Conservation (phyloP, 345 rosid genomes). For the Orychophragmus violaceus region DNA sequence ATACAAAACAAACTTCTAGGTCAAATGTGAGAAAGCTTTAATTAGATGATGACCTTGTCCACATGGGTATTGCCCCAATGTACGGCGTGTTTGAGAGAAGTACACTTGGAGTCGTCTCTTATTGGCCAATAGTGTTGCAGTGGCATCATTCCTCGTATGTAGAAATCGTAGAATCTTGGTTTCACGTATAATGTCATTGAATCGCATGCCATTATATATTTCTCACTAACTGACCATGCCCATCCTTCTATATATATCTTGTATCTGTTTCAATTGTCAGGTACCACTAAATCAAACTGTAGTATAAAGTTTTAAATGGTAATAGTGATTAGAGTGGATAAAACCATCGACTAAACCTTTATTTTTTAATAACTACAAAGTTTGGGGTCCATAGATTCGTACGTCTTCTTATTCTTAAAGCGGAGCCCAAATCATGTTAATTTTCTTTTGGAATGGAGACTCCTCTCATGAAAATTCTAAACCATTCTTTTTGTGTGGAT, state of each 20-base stretch:
- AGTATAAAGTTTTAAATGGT: too few relatives aligned
- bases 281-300: neutral
- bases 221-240: slow-evolving; percentile 78
- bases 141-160: slow-evolving; percentile 57
- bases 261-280: slow-evolving; percentile 33
- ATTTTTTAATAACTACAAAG: too few relatives aligned
- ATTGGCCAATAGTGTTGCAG: slow-evolving; percentile 72
- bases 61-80: slow-evolving; percentile 62
- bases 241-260: slow-evolving; percentile 68
- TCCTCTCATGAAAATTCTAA: too few relatives aligned
- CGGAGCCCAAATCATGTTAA: too few relatives aligned
- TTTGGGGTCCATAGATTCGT: too few relatives aligned
- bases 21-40: neutral
- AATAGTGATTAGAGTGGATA: too few relatives aligned
- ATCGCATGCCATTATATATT: slow-evolving; percentile 67
- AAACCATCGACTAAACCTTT: too few relatives aligned
- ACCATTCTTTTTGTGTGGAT: too few relatives aligned
- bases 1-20: neutral
- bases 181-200: slow-evolving; percentile 46
- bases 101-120: slow-evolving; percentile 39
- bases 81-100: slow-evolving; percentile 60
- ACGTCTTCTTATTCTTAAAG: too few relatives aligned
- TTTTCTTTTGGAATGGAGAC: too few relatives aligned
- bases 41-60: slow-evolving; percentile 17
- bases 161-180: slow-evolving; percentile 55